A percentile compares a stretch with the other conserved stretches of the same genome.
phyloP scores from a whole-genome alignment of 2,329 filamentous ascomycete species.

The Xylariaceae sp. region DNA sequence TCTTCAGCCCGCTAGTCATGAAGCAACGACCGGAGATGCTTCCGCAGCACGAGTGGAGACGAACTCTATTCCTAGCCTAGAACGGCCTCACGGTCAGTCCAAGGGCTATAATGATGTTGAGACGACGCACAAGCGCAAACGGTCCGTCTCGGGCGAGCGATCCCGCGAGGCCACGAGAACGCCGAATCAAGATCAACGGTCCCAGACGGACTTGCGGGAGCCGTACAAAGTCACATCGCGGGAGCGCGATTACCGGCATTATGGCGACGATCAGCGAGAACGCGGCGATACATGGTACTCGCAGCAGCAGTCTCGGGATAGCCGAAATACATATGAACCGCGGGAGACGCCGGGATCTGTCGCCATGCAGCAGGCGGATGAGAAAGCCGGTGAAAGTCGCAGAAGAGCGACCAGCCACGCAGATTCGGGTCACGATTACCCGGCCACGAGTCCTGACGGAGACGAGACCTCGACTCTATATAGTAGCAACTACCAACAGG shows the following conservation, averaged over 20 bases:
- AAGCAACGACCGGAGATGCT: conserved; percentile 26
- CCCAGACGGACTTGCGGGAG: conserved; percentile 38
- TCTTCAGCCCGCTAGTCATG: conserved; percentile 24
- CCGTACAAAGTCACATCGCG: conserved; percentile 39
- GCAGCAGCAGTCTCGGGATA: conserved; percentile 41
- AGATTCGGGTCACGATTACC: conserved; percentile 45
- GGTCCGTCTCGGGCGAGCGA: conserved; percentile 57
- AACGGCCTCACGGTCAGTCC: conserved; percentile 39
- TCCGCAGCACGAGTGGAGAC: conserved; percentile 34
- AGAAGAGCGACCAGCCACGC: conserved; percentile 42
- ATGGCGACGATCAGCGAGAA: conserved; percentile 43
- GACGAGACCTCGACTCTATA: conserved; percentile 45
- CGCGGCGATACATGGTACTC: conserved; percentile 46
- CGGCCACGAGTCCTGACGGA: conserved; percentile 49
- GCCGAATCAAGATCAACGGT: conserved; percentile 33
- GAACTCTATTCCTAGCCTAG: conserved; percentile 39
- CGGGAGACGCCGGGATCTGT: conserved; percentile 42
- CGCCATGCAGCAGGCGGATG: conserved; percentile 43
- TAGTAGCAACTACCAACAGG: conserved; percentile 41
- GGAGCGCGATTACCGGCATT: conserved; percentile 40
- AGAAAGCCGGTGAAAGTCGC: conserved; percentile 43
- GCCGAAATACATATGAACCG: conserved; percentile 42
- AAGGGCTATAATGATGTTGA: conserved; percentile 43
- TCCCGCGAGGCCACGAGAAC: conserved; percentile 33
- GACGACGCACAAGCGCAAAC: conserved; percentile 59